phyloP scores from a whole-genome alignment of 2,329 filamentous ascomycete genomes.

The Ploettnerulaceae sp. region DNA sequence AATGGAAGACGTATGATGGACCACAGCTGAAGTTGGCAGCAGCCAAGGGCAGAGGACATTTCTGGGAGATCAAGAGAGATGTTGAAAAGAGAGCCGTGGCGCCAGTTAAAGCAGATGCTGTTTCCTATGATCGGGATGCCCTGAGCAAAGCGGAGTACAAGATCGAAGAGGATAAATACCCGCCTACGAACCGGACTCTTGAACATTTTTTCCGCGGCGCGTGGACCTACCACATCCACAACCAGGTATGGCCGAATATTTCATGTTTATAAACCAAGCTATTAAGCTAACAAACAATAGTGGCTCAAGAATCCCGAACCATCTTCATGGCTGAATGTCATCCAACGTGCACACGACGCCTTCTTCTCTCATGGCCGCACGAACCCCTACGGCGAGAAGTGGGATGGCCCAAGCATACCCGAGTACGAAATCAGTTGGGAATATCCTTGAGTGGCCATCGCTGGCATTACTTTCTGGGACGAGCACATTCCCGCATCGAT shows the following conservation, averaged over 20 bases:
- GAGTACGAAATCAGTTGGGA: constrained; percentile 48
- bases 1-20: constrained; percentile 50
- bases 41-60: constrained; percentile 25
- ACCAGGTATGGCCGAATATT: constrained; percentile 41
- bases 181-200: constrained; percentile 50
- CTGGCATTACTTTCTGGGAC: too few species aligned
- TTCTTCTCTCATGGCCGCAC: constrained; percentile 46
- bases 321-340: constrained; percentile 49
- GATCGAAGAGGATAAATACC: constrained; percentile 46
- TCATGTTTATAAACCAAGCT: background rate
- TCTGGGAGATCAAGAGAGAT: constrained; percentile 28
- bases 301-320: constrained; percentile 53
- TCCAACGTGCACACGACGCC: constrained; percentile 49
- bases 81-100: constrained; percentile 19
- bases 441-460: constrained; percentile 38
- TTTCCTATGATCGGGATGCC: constrained; percentile 24
- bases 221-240: constrained; percentile 55
- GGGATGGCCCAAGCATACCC: constrained; percentile 43
- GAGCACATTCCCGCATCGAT: too few species aligned
- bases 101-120: constrained; percentile 10
- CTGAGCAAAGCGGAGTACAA: constrained; percentile 40
- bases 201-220: constrained; percentile 52
- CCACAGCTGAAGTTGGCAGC: constrained; percentile 35
- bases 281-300: constrained; percentile 30
- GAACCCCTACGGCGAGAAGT: constrained; percentile 50